These are phyloP conservation scores for Triticum timopheevii DNA, from an alignment of 176 grass and related monocot species.

Conservation along the genomic window DNA sequence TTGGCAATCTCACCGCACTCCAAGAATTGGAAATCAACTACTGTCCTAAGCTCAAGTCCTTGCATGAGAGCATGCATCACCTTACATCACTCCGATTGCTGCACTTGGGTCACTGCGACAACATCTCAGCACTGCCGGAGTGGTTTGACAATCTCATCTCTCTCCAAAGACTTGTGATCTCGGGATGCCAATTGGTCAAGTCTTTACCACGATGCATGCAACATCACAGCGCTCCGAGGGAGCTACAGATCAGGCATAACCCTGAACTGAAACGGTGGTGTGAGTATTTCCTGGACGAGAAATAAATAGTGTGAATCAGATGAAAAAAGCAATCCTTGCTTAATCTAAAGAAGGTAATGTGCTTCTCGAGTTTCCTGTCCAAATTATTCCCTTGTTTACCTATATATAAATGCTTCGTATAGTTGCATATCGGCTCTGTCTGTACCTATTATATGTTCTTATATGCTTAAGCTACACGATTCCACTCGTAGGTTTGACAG, in stretches of 20 bases:
- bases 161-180: constrained; percentile 1
- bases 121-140: background rate
- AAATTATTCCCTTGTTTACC: background rate
- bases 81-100: background rate
- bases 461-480: background rate
- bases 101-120: background rate
- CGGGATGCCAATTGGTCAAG: background rate
- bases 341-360: background rate
- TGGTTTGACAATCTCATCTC: background rate
- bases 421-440: background rate
- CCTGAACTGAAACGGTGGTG: constrained; percentile 17
- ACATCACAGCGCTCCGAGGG: background rate
- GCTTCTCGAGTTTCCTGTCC: background rate
- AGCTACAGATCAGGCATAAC: background rate
- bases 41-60: background rate
- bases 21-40: background rate
- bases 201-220: constrained; percentile 11
- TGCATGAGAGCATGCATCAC: background rate
- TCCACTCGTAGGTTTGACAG: background rate
- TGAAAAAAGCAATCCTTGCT: background rate
- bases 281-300: background rate
- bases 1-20: background rate
- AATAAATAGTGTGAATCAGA: constrained; percentile 11
- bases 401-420: background rate
- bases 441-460: background rate